phyloP scores from a whole-genome alignment of 192 early-diverging fungal genomes.

The Bifiguratus adelaidae region DNA sequence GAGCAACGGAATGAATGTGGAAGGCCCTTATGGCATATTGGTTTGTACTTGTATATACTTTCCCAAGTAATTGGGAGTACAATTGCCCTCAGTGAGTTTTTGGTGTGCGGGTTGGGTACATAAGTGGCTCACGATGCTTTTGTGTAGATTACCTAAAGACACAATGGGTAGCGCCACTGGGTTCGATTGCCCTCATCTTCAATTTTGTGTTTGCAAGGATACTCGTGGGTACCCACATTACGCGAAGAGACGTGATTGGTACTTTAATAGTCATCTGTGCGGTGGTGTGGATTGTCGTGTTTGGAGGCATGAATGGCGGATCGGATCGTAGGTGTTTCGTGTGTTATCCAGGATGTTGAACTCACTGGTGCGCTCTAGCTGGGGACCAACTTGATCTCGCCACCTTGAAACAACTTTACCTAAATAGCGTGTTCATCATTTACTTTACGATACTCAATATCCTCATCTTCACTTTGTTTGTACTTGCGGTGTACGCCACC shows the following conservation, averaged over 20 bases:
- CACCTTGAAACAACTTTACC: constrained; percentile 33
- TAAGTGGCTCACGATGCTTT: no score
- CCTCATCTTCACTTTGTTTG: constrained; percentile 20
- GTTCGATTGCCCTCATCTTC: constrained; percentile 42
- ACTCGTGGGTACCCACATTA: constrained; percentile 42
- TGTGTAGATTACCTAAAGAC: constrained; percentile 55
- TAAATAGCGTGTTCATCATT: constrained; percentile 31
- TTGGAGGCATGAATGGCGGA: constrained; percentile 36
- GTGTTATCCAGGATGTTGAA: not conserved
- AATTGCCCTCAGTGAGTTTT: constrained; percentile 41
- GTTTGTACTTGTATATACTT: constrained; percentile 38
- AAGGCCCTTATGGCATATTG: constrained; percentile 45
- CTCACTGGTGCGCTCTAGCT: no score
- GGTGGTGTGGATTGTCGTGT: constrained; percentile 48
- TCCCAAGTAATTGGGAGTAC: constrained; percentile 43
- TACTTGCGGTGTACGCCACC: constrained; percentile 29
- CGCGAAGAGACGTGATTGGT: constrained; percentile 34
- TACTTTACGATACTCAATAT: constrained; percentile 39
- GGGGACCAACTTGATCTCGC: constrained; percentile 31
- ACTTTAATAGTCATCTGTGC: constrained; percentile 40
- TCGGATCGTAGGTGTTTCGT: constrained; percentile 23
- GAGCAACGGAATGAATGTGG: constrained; percentile 41
- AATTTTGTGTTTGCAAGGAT: constrained; percentile 51
- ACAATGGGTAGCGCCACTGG: constrained; percentile 49
- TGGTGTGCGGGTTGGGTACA: no score